Evolutionary conservation across 2,329 filamentous ascomycete genomes (phyloP), one percentile per base, ranked within the genome.

Genomic region (Epichloe uncinata): DNA sequence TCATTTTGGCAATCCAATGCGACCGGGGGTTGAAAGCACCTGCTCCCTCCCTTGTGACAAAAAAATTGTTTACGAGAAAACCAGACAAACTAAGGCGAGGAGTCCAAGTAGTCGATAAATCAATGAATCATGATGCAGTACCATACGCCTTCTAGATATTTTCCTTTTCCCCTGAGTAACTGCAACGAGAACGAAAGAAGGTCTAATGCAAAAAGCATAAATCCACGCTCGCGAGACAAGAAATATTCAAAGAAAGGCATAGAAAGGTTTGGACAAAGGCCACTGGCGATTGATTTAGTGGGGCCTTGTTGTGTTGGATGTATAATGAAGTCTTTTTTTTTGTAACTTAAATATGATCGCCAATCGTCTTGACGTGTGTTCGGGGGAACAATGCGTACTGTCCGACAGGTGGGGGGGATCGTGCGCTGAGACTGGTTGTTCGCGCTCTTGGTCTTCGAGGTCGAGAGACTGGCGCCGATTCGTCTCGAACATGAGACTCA

Each of bases 351-450:
- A 69, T 64, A 13, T 61, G 60, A 47, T 65, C 63, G 22, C 62
- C 60, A 20, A 55, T 60, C 9, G 55, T 56, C 55, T 65, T 66
- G 41, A 60, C 53, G 35, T 61, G 59, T 45, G 58, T 53, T n/a
- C 64, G 63, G 16, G 72, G 72, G 53, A 73, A 74, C 13, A 73
- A 60, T 38, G 68, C 68, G 54, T 72, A 75, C 53, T 71, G 71
- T 18, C 69, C 71, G n/a, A 71, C 64, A 9, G 70, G 71, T 5
- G 69, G 67, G 8, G 69, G 63, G 69, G 63, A 54, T 41, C 67
- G 68, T 1, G 66, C 65, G 60, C 67, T 69, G 34, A 73, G 57
- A 53, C 72, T 74, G 13, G 72, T 67, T 8, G 73, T 76, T 51
- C 70, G 63, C 3, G 73, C 69, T 11, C 73, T 67, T 16, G 65